Base-by-base conservation (phyloP, 139 green algal genomes). In the Zygnema cylindricum region DNA sequence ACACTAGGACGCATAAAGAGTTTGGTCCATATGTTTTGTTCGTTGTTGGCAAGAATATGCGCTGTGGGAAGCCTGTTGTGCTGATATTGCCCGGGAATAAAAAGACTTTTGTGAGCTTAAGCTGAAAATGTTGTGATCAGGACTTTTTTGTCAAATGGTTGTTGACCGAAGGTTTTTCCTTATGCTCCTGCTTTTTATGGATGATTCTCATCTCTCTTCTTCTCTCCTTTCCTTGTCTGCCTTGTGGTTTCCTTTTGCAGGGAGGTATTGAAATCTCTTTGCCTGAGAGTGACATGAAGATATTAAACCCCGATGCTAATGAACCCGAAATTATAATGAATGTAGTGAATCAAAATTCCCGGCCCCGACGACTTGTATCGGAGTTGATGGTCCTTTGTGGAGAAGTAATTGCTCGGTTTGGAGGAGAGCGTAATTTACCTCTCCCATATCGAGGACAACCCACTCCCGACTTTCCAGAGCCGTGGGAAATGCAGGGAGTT, bases 371-470 rank as follows among this genome's bases (percentile, higher is more conserved):
- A n/a, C 86, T 90, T 35, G 86, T 90, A 25, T 89, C 79, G 16
- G 86, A 98, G 93, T 94, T 98, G 92, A 98, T 98, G 96, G 96
- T 98, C 43, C 73, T 97, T 84, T 94, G 94, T n/a, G 93, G 93
- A 1, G 92, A 97, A 86, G 94, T 84, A 0, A 88, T 92, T 25
- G 95, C 91, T 0, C 54, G 73, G 33, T 78, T 95, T 21, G 94
- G 94, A 93, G 75, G 82, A 7, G 22, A 88, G 40, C 82, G 84
- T 49, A 86, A 71, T 1, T 41, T 98, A 69, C 91, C 95, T 35
- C 92, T 98, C 88, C 95, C 95, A 0, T 98, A 97, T 89, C 85
- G 96, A n/a, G 82, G 82, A 54, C 84, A 89, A 69, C 89, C 84
- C 2, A n/a, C 42, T 2, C 92, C 93, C 2, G 21, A 89, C 23